A percentile compares a stretch with the other conserved stretches of the same genome.
Evolutionary conservation across 805 yeast genomes (phyloP).

Genomic region (Cyberlindnera xishuangbannaensis): DNA sequence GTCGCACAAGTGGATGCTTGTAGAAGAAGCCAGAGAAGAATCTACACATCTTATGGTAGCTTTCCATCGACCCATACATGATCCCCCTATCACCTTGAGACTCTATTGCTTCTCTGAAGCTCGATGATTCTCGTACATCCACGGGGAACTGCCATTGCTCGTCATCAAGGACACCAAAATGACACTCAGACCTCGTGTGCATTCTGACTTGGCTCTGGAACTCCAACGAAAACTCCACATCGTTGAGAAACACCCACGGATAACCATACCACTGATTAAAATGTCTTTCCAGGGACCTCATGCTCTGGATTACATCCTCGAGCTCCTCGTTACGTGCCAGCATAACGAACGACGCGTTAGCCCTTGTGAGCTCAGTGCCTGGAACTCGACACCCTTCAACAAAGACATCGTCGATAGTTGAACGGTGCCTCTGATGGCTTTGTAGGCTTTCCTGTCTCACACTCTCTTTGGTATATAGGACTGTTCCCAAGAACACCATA

Average conservation of each 20-base stretch:
- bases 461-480: background rate
- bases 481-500: background rate
- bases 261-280: conserved; percentile 93
- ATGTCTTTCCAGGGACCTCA: conserved; percentile 74
- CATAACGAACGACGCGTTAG: conserved; percentile 82
- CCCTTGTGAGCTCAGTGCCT: conserved; percentile 31
- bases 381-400: conserved; percentile 46
- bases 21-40: conserved; percentile 81
- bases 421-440: conserved; percentile 4
- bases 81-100: conserved; percentile 79
- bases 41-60: conserved; percentile 95
- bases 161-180: conserved; percentile 62
- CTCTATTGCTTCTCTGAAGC: conserved; percentile 51
- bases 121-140: conserved; percentile 15
- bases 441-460: conserved; percentile 1
- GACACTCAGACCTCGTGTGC: conserved; percentile 54
- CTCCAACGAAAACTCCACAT: conserved; percentile 62
- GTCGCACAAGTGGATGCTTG: conserved; percentile 65
- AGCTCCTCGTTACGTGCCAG: conserved; percentile 78
- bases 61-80: conserved; percentile 74
- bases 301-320: conserved; percentile 67
- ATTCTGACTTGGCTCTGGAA: conserved; percentile 50
- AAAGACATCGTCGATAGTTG: conserved; percentile 40
- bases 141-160: conserved; percentile 67
- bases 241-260: conserved; percentile 88